phyloP scores from a whole-genome alignment of 805 yeast genomes.

The Starmerella stigmatis region DNA sequence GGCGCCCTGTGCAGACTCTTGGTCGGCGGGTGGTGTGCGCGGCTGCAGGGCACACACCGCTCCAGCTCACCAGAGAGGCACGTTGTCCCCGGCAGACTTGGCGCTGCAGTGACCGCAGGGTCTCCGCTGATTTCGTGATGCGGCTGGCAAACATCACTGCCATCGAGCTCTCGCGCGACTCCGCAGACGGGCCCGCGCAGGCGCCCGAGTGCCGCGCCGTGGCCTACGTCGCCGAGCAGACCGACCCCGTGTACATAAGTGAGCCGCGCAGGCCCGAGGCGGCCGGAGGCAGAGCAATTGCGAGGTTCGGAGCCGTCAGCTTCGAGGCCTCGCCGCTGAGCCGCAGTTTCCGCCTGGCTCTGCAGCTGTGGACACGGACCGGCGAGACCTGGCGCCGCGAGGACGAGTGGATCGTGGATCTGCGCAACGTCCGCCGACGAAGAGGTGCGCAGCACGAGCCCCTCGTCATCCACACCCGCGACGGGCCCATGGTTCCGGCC shows the following conservation, averaged over 20 bases:
- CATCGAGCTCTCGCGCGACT: slow-evolving; percentile 8
- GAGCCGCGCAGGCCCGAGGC: slow-evolving; percentile 5
- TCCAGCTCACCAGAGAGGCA: not conserved
- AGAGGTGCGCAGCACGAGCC: not conserved
- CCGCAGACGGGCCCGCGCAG: not conserved
- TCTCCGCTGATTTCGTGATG: too few relatives aligned
- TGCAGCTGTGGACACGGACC: slow-evolving; percentile 11
- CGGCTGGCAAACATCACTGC: slow-evolving; percentile 9
- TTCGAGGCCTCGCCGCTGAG: slow-evolving; percentile 3
- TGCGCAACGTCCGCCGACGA: slow-evolving; percentile 9
- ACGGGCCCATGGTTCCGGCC: not conserved
- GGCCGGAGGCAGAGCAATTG: not conserved
- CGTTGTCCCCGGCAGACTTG: not conserved
- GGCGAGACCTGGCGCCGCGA: slow-evolving; percentile 5
- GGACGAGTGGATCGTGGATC: slow-evolving; percentile 14
- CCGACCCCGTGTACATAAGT: slow-evolving; percentile 19
- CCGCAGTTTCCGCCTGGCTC: slow-evolving; percentile 11
- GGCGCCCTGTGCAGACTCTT: not conserved
- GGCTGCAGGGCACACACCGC: too few relatives aligned
- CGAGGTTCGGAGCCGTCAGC: slow-evolving; percentile 4
- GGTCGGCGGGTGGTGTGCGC: too few relatives aligned
- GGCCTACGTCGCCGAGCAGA: slow-evolving; percentile 16
- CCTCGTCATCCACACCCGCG: not conserved
- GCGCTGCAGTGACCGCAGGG: too few relatives aligned
- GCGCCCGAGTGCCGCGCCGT: slow-evolving; percentile 11